phyloP scores from a whole-genome alignment of 2,329 filamentous ascomycete species.

The Conoideocrella luteorostrata region DNA sequence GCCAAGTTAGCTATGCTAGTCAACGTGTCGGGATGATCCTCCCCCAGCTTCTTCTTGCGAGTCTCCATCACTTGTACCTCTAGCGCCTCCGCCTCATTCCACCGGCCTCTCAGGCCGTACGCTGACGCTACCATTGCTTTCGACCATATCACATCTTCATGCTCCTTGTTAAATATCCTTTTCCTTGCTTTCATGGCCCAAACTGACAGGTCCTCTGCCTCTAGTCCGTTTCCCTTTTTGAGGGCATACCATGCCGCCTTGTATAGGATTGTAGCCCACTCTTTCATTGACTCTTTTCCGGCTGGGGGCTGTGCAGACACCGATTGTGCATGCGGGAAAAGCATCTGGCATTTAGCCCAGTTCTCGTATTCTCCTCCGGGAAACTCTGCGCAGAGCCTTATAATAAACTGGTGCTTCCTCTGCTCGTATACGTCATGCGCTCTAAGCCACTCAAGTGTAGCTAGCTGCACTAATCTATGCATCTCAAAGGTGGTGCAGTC shows the following conservation, averaged over 20 bases:
- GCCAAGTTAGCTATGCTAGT: too few species aligned
- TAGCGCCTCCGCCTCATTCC: conserved; percentile 10
- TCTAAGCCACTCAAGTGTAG: conserved; percentile 18
- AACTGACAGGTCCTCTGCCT: conserved; percentile 9
- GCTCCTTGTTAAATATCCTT: conserved; percentile 7
- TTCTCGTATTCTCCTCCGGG: too few species aligned
- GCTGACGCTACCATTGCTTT: conserved; percentile 9
- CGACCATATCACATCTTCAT: conserved; percentile 5
- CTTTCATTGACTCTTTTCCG: conserved; percentile 9
- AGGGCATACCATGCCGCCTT: conserved; percentile 15
- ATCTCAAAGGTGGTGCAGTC: conserved; percentile 23
- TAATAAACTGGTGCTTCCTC: conserved; percentile 13
- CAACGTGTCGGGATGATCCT: too few species aligned
- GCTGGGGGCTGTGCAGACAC: conserved; percentile 12
- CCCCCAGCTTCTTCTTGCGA: too few species aligned
- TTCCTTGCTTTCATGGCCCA: conserved; percentile 12
- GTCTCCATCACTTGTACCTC: conserved; percentile 12
- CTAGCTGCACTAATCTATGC: conserved; percentile 29
- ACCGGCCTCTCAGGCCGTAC: conserved; percentile 7
- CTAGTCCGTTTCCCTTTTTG: conserved; percentile 10
- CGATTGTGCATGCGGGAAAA: too few species aligned
- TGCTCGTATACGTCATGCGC: conserved; percentile 5
- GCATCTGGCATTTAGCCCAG: too few species aligned
- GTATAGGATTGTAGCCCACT: conserved; percentile 14
- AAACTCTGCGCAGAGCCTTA: conserved; percentile 12